Base-by-base conservation (phyloP, 169 alveolate species). In the Miamiensis avidus region DNA sequence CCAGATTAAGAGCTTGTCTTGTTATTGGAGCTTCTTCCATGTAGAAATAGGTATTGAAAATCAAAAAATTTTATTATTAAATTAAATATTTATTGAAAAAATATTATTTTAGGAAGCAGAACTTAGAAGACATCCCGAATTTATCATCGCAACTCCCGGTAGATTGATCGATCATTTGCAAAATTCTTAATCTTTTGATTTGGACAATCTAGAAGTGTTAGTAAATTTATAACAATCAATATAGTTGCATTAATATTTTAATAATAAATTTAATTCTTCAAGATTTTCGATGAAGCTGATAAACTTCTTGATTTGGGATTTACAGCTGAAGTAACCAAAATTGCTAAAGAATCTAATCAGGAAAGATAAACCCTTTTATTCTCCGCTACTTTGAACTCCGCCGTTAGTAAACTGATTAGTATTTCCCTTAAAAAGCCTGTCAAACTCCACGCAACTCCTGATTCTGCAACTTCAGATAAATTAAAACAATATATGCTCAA, bases 241-340 rank as follows among this genome's bases (percentile, higher is more conserved):
- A 76, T 92, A 6, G 84, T 91, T 34, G 88, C 85, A 27, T 64
- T 94, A 27, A 87, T 88, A 81, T n/a, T 91, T 78, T 74, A 85
- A 90, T 81, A 75, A 91, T 34, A 79, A 89, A 6, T 88, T 49
- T 84, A 92, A 33, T 89, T 86, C 65, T 78, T 90, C 81, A 81
- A 97, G 34, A 97, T 99, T 11, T 89, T 99, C 33, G 99, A 99
- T 93, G 99, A 99, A 88, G 99, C 99, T 11, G 99, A 99, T 91
- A 95, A 99, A 84, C 93, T 98, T 76, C 93, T 99, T 65, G 99
- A 98, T 89, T 94, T 98, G 97, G 99, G 99, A 34, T 98, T 99
- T 88, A 98, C 97, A 84, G 94, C 95, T 64, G 98, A 92, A 82
- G 83, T 95, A 30, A 82, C 93, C 73, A 95, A 95, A 91, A 90